Percentiles rank a stretch among this genome's conserved stretches.
phyloP scores from a whole-genome alignment of 1,284 basidiomycete genomes.

The Apiotrichum domesticum region DNA sequence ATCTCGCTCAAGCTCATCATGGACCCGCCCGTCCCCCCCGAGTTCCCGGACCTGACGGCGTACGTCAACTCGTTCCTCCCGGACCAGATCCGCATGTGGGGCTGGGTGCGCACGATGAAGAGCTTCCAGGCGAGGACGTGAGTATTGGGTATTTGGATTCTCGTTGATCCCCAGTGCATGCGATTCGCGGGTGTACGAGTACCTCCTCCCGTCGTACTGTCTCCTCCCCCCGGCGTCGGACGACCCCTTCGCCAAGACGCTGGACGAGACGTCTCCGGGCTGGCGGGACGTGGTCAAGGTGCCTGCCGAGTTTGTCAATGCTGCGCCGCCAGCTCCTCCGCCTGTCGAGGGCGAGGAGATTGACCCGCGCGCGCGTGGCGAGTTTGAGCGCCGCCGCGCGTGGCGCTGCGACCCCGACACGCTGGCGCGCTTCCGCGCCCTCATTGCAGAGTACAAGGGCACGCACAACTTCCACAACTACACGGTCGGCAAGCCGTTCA shows the following conservation, averaged over 20 bases:
- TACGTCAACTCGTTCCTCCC: slow-evolving; percentile 82
- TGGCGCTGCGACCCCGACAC: slow-evolving; percentile 61
- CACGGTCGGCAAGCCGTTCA: slow-evolving; percentile 79
- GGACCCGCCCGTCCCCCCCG: slow-evolving; percentile 61
- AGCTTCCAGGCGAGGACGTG: slow-evolving; percentile 86
- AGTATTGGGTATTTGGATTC: slow-evolving; percentile 33
- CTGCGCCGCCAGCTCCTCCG: slow-evolving; percentile 41
- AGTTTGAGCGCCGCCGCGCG: slow-evolving; percentile 46
- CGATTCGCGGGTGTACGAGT: slow-evolving; percentile 94
- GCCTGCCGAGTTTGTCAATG: slow-evolving; percentile 35
- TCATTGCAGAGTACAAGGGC: slow-evolving; percentile 65
- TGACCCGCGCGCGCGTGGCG: slow-evolving; percentile 30
- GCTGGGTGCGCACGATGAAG: slow-evolving; percentile 78
- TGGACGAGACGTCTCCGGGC: slow-evolving; percentile 44
- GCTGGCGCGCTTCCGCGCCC: slow-evolving; percentile 55
- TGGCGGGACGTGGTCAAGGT: slow-evolving; percentile 38
- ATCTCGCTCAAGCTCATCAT: slow-evolving; percentile 85
- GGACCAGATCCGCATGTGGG: slow-evolving; percentile 87
- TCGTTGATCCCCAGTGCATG: slow-evolving; percentile 49
- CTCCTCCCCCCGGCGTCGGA: slow-evolving; percentile 83
- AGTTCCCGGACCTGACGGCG: slow-evolving; percentile 55
- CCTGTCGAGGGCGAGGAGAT: slow-evolving; percentile 36
- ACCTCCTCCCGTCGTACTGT: slow-evolving; percentile 91
- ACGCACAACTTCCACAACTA: slow-evolving; percentile 92
- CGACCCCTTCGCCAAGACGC: slow-evolving; percentile 56